Evolutionary conservation across 257 asterid genomes (phyloP).

Genomic region (Cordia subcordata): DNA sequence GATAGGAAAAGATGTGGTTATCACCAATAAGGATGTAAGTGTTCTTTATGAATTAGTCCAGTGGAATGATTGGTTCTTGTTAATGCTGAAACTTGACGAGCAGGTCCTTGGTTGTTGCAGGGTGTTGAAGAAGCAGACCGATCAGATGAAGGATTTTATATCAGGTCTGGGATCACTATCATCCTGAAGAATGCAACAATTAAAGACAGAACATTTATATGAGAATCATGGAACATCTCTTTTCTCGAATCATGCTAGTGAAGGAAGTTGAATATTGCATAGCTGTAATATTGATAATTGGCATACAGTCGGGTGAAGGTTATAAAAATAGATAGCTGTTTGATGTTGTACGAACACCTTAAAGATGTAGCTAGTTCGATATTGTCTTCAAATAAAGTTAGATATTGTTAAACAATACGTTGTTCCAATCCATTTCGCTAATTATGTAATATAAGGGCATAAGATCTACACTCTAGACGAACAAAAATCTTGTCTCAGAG

Average conservation of each 20-base stretch:
- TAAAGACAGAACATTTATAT: slow-evolving; percentile 70
- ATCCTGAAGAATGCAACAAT: slow-evolving; percentile 80
- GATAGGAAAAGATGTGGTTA: slow-evolving; percentile 83
- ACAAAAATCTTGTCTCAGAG: neutral
- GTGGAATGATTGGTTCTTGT: neutral
- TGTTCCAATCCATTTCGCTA: too few relatives aligned
- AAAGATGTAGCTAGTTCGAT: neutral
- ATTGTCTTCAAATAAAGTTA: neutral
- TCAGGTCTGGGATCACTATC: slow-evolving; percentile 82
- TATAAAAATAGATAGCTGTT: neutral
- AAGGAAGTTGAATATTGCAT: too few relatives aligned
- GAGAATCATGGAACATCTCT: slow-evolving; percentile 7
- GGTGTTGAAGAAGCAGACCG: slow-evolving; percentile 82
- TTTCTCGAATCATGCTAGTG: too few relatives aligned
- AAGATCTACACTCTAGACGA: neutral
- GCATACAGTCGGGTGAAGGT: too few relatives aligned
- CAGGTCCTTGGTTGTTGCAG: slow-evolving; percentile 22
- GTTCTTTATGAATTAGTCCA: neutral
- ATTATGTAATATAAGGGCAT: too few relatives aligned
- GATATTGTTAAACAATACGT: neutral
- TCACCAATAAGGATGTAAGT: slow-evolving; percentile 83
- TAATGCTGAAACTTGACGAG: too few relatives aligned
- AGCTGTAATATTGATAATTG: too few relatives aligned
- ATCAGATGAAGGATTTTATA: slow-evolving; percentile 70
- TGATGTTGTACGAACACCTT: neutral